Percentiles rank a stretch among this genome's conserved stretches.
phyloP scores from a whole-genome alignment of 2,329 filamentous ascomycete genomes.

The Fusarium sp. region DNA sequence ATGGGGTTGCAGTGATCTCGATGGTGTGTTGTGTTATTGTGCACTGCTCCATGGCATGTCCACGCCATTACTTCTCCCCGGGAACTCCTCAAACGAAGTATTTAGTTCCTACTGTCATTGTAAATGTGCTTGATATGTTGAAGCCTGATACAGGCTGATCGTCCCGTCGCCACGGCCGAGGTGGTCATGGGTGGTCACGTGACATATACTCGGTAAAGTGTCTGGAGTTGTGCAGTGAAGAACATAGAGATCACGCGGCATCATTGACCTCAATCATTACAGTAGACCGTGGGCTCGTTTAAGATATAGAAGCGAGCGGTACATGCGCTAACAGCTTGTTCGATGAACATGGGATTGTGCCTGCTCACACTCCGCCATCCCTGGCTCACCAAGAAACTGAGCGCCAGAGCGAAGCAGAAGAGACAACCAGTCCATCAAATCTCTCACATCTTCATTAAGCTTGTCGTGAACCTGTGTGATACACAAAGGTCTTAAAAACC shows the following conservation, averaged over 20 bases:
- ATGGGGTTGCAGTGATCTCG: not conserved
- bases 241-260: not conserved
- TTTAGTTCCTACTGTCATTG: fast-evolving
- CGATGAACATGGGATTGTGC: not conserved
- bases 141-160: not conserved
- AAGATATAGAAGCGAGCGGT: not conserved
- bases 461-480: not conserved
- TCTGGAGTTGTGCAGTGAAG: not conserved
- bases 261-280: too few species aligned
- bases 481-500: not conserved
- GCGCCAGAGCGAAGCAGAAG: not conserved
- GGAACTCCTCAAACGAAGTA: not conserved
- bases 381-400: not conserved
- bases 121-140: not conserved
- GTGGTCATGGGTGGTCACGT: not conserved
- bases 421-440: not conserved
- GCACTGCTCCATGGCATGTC: not conserved
- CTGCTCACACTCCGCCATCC: not conserved
- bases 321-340: not conserved
- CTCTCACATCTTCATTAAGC: not conserved
- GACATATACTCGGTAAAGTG: not conserved
- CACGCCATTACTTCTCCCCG: not conserved
- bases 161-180: not conserved
- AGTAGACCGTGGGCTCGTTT: not conserved
- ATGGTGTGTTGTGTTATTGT: not conserved